phyloP scores from a whole-genome alignment of 352 stramenopile genomes.

The Pythium dissimile region DNA sequence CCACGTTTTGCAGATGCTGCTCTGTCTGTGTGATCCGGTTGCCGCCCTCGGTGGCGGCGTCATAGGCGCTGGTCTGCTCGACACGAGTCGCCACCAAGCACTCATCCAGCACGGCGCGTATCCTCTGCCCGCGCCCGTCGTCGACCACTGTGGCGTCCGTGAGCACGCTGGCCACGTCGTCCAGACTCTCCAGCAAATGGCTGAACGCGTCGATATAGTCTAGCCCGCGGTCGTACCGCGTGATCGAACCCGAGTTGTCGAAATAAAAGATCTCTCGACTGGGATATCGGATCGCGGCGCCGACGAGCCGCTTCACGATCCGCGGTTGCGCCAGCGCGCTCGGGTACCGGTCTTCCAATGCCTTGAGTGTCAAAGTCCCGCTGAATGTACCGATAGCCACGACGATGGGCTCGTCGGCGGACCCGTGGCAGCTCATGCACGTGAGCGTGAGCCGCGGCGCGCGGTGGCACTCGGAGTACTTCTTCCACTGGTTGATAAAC shows the following conservation, averaged over 20 bases:
- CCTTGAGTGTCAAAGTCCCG: conserved; percentile 14
- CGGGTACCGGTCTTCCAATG: conserved; percentile 18
- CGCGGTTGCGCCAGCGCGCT: background rate
- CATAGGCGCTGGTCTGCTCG: too few relatives aligned
- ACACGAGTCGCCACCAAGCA: background rate
- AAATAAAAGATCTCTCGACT: conserved; percentile 19
- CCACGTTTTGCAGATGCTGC: too few relatives aligned
- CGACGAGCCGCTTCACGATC: conserved; percentile 9
- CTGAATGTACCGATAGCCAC: conserved; percentile 5
- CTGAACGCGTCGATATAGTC: conserved; percentile 20
- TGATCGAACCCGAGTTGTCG: conserved; percentile 7
- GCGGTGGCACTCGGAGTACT: conserved; percentile 18
- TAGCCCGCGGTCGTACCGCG: conserved; percentile 14
- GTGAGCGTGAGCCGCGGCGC: conserved; percentile 10
- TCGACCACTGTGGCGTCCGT: background rate
- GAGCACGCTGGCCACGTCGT: conserved; percentile 2
- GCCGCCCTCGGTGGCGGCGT: too few relatives aligned
- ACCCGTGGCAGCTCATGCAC: background rate
- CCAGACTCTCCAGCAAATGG: conserved; percentile 9
- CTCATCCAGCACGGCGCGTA: background rate
- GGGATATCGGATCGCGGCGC: conserved; percentile 22
- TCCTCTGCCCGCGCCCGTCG: background rate
- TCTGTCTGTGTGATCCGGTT: too few relatives aligned
- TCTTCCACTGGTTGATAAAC: conserved; percentile 20
- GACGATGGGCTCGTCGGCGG: conserved; percentile 1